A percentile compares a stretch with the other conserved stretches of the same genome.
phyloP scores from a whole-genome alignment of 169 alveolate genomes.

The Amoebophrya sp. region DNA sequence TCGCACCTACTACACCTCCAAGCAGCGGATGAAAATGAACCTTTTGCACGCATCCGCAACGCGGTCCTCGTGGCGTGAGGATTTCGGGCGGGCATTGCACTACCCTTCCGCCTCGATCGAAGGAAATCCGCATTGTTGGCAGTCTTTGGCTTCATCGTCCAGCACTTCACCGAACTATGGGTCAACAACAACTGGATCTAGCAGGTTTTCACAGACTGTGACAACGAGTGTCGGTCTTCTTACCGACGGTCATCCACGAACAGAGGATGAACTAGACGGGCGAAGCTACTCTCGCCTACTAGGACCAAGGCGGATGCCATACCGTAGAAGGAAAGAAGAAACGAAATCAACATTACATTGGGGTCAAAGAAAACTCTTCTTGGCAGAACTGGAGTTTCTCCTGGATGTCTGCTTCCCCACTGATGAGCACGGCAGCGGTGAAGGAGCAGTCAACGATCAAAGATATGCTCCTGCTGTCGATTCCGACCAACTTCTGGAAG shows the following conservation, averaged over 20 bases:
- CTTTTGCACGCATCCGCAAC: not conserved
- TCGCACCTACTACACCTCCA: too few relatives aligned
- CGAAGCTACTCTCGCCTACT: not conserved
- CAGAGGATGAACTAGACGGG: not conserved
- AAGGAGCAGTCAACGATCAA: too few relatives aligned
- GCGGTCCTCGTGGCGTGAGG: not conserved
- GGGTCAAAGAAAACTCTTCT: not conserved
- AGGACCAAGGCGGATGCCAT: not conserved
- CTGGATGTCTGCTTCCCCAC: not conserved
- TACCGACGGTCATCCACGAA: too few relatives aligned
- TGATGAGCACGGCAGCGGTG: too few relatives aligned
- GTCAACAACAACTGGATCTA: too few relatives aligned
- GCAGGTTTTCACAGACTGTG: too few relatives aligned
- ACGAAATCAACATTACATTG: not conserved
- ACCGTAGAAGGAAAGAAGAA: not conserved
- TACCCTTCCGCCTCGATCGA: not conserved
- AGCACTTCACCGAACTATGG: too few relatives aligned
- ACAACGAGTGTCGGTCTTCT: too few relatives aligned
- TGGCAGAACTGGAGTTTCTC: not conserved
- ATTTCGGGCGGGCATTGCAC: not conserved
- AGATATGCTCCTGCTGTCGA: too few relatives aligned
- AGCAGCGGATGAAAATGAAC: too few relatives aligned
- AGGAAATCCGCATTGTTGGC: not conserved
- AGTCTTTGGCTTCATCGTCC: not conserved
- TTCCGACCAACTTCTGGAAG: too few relatives aligned